phyloP scores from a whole-genome alignment of 805 yeast genomes.

The Komagataella mondaviorum region DNA sequence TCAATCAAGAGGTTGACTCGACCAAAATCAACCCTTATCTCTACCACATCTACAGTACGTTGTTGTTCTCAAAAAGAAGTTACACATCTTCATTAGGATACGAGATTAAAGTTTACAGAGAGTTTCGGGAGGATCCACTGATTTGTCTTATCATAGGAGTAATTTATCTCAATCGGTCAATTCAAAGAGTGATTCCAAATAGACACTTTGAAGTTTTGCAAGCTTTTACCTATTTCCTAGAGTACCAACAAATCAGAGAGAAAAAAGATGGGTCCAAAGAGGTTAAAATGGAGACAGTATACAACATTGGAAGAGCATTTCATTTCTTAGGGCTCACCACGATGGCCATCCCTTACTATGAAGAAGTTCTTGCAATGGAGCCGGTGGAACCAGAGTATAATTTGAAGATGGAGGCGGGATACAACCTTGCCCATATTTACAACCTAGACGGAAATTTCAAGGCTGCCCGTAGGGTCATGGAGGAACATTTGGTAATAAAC shows the following conservation, averaged over 20 bases:
- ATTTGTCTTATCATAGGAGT: conserved; percentile 63
- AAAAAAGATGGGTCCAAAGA: conserved; percentile 18
- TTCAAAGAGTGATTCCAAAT: conserved; percentile 79
- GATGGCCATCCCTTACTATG: conserved; percentile 63
- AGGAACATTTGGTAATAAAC: conserved; percentile 31
- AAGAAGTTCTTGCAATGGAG: conserved; percentile 40
- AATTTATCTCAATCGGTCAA: conserved; percentile 77
- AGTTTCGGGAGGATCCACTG: conserved; percentile 65
- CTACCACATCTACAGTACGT: conserved; percentile 59
- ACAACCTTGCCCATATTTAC: conserved; percentile 68
- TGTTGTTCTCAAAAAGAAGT: conserved; percentile 70
- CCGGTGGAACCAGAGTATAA: conserved; percentile 34
- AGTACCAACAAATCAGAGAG: conserved; percentile 46
- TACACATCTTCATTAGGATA: conserved; percentile 76
- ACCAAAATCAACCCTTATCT: conserved; percentile 48
- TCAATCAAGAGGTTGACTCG: conserved; percentile 33
- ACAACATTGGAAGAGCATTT: conserved; percentile 74
- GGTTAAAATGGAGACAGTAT: conserved; percentile 59
- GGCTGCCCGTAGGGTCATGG: conserved; percentile 52
- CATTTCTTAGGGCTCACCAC: conserved; percentile 71
- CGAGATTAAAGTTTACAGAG: conserved; percentile 53
- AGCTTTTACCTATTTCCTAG: conserved; percentile 66
- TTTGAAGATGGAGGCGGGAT: conserved; percentile 70
- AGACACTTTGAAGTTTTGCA: conserved; percentile 82
- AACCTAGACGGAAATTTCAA: conserved; percentile 58